Conservation (phyloP, 352 stramenopile genomes). For the Phytopythium mirpurense region DNA sequence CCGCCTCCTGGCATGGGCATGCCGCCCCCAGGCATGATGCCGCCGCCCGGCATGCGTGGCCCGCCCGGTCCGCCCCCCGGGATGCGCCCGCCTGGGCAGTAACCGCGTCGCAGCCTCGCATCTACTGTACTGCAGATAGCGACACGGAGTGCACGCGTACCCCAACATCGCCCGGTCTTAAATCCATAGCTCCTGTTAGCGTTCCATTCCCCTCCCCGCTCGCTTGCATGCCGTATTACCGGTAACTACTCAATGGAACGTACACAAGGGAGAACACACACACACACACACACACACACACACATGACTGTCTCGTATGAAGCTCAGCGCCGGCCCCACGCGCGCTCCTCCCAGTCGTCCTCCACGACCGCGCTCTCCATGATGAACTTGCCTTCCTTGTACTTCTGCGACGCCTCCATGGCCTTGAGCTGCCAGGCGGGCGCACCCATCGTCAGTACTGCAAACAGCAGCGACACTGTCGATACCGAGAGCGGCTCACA, state of each 20-base stretch:
- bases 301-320: background rate
- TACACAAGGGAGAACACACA: too few relatives aligned
- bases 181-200: background rate
- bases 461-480: background rate
- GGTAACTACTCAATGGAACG: too few relatives aligned
- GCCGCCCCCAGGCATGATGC: conserved; percentile 73
- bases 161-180: too few relatives aligned
- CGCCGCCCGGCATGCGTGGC: conserved; percentile 25
- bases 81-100: conserved; percentile 76
- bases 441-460: background rate
- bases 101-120: conserved; percentile 9
- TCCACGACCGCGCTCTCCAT: conserved; percentile 74
- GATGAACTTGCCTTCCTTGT: conserved; percentile 85
- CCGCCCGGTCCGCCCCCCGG: conserved; percentile 34
- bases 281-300: background rate
- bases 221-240: too few relatives aligned
- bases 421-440: conserved; percentile 45
- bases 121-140: background rate
- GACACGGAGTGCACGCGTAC: background rate
- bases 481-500: background rate
- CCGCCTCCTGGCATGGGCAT: conserved; percentile 64
- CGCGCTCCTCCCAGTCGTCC: conserved; percentile 50
- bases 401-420: conserved; percentile 78
- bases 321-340: conserved; percentile 25
- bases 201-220: background rate